A percentile compares a stretch with the other conserved stretches of the same genome.
phyloP scores from a whole-genome alignment of 2,329 filamentous ascomycete species.

The Neopestalotiopsis clavispora region DNA sequence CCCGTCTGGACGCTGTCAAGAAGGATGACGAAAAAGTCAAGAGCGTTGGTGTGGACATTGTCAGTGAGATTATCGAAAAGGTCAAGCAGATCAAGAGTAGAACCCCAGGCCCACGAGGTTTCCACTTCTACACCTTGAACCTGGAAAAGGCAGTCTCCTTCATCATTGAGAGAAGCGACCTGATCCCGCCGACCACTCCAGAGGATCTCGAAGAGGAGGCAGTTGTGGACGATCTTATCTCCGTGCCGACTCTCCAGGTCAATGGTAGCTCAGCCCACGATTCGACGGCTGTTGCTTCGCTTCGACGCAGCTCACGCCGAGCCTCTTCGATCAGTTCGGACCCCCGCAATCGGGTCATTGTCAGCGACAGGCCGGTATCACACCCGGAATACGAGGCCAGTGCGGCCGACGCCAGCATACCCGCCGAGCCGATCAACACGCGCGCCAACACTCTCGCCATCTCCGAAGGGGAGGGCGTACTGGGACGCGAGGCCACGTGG shows the following conservation, averaged over 20 bases:
- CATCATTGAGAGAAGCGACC: conserved; percentile 82
- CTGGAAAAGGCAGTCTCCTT: conserved; percentile 95
- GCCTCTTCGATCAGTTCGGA: conserved; percentile 83
- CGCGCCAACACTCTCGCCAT: conserved; percentile 88
- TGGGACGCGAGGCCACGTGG: conserved; percentile 96
- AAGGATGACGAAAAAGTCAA: conserved; percentile 84
- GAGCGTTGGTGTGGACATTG: conserved; percentile 77
- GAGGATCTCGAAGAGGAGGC: conserved; percentile 56
- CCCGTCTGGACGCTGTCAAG: conserved; percentile 73
- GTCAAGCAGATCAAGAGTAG: conserved; percentile 69
- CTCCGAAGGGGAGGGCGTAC: conserved; percentile 86
- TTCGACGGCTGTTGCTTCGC: conserved; percentile 33
- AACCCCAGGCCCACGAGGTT: conserved; percentile 71
- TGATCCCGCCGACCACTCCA: conserved; percentile 69
- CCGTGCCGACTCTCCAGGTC: conserved; percentile 52
- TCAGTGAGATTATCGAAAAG: conserved; percentile 82
- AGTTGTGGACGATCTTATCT: conserved; percentile 49
- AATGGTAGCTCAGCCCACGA: conserved; percentile 48
- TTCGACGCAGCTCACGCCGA: conserved; percentile 57
- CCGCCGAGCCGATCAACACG: conserved; percentile 73
- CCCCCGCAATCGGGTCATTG: conserved; percentile 85
- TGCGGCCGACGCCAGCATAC: conserved; percentile 79
- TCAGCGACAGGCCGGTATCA: conserved; percentile 66
- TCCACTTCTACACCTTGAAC: conserved; percentile 98
- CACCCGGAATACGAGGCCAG: conserved; percentile 72